Base-by-base conservation (phyloP, 2,329 filamentous ascomycete species). In the Fusarium sp. region DNA sequence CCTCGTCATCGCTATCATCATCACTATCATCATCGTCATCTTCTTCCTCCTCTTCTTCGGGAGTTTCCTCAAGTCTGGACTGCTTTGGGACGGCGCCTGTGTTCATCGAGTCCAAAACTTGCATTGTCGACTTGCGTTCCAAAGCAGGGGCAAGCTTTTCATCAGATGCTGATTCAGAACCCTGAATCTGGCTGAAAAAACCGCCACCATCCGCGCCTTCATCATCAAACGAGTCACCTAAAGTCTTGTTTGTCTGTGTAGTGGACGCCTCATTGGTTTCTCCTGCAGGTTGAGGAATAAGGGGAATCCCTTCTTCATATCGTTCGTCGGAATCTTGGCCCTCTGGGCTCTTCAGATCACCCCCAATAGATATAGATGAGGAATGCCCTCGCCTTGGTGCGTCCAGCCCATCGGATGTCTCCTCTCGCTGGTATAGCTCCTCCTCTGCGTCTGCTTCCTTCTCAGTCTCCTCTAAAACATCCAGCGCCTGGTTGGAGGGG, bases 71-170 rank as follows among this genome's bases (percentile, higher is more conserved):
- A 3, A 76, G 66, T 28, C 78, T 77, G 13, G 74, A 69, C 13
- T 80, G 76, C 12, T 75, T 74, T 15, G 67, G 72, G 24, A 74
- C 66, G 8, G 76, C 58, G 8, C 77, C 74, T 7, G 79, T 77
- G 24, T 84, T 78, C 64, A 88, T 72, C 3, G 84, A 83, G 26
- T 84, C 81, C 59, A 93, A 80, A 2, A 91, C 90, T 77, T 93
- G 88, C 73, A 86, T 84, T 0, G 91, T 93, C 21, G 89, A 91
- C 77, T 93, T 93, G 57, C 91, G 86, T 69, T 89, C 85, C n/a
- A 93, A 71, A 2, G 77, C 42, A 70, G 64, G 71, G 24, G 66
- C 44, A 26, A 48, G 44, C 12, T 50, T 43, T 31, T 48, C 59
- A 20, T 67, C 49, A 29, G 53, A 37, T 15, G 69, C 69, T 5